Evolutionary conservation across 192 early-diverging fungal genomes (phyloP), one percentile per base, ranked within the genome.

Genomic region (Dissophora globulifera): DNA sequence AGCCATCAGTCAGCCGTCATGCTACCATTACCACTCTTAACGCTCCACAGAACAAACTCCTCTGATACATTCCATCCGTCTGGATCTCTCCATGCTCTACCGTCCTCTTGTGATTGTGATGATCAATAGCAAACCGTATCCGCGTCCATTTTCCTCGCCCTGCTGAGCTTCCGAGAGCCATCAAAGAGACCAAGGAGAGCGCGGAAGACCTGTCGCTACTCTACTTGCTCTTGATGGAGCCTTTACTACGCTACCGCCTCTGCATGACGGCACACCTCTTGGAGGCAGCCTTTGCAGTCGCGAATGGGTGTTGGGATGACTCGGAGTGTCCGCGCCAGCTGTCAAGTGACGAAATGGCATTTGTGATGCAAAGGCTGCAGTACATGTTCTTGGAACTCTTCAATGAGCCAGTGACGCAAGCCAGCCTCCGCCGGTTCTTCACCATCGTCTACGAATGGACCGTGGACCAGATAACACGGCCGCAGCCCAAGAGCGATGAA

Each of bases 211-310:
- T 58, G 6, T 16, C 40, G 7, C 23, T 75, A 0, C 19, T 75
- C 3, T 16, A 40, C 6, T 3, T 22, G n/a, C 49, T 75, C n/a
- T 26, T 75, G 0, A 47, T 50, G 0, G 47, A 50, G 8, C 56
- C 70, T 25, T 23, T 23, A 9, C 33, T 64, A 2, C 70, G 62
- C 23, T 75, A 63, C 40, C 70, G 70, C 9, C 3, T 75, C 23
- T 75, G 70, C 13, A 17, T 35, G 15, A 42, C 60, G 3, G 45
- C 70, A 17, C 70, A 66, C 49, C 56, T 75, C 17, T 33, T 75
- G 25, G 70, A 75, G 27, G 55, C 57, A 7, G 70, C 62, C 3
- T 22, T 75, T 2, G 45, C 30, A 2, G 12, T 75, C 6, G 22
- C 22, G 6, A 53, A 59, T 50, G 62, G 52, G 8, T n/a, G 19